These are phyloP conservation scores for Blastomyces percursus DNA, from an alignment of 2,329 filamentous ascomycete genomes.

Conservation along the genomic window DNA sequence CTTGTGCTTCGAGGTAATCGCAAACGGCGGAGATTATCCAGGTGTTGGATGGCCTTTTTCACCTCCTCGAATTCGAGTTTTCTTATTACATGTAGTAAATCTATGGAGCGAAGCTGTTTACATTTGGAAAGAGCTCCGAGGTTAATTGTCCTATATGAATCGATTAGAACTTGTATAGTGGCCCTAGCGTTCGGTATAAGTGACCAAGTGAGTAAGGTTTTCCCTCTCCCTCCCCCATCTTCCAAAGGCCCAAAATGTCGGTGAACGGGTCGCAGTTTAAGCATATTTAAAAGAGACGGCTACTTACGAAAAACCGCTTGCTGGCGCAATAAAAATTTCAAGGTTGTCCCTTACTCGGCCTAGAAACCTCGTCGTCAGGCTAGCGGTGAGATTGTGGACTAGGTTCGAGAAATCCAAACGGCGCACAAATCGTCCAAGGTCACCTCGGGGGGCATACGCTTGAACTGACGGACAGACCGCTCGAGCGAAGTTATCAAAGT, in stretches of 20 bases:
- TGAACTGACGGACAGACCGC: conserved; percentile 45
- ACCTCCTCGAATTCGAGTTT: conserved; percentile 40
- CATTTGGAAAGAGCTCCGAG: conserved; percentile 49
- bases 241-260: not conserved
- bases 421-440: conserved; percentile 41
- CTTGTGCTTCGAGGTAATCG: conserved; percentile 29
- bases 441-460: conserved; percentile 36
- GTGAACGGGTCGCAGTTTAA: not conserved
- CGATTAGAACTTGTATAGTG: not conserved
- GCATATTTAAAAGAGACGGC: not conserved
- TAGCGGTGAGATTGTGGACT: conserved; percentile 50
- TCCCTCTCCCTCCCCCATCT: too few relatives aligned
- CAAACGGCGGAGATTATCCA: conserved; percentile 37
- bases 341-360: conserved; percentile 43
- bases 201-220: too few relatives aligned
- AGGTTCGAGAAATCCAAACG: conserved; percentile 44
- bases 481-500: conserved; percentile 44
- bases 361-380: conserved; percentile 46
- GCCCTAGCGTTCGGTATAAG: not conserved
- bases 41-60: conserved; percentile 40
- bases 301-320: conserved; percentile 45
- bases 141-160: conserved; percentile 37
- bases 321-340: conserved; percentile 47
- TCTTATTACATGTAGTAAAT: conserved; percentile 44
- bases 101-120: conserved; percentile 37